These are phyloP conservation scores for Corniculantispora saksenae DNA, from an alignment of 2,329 filamentous ascomycete genomes.

Conservation along the genomic window DNA sequence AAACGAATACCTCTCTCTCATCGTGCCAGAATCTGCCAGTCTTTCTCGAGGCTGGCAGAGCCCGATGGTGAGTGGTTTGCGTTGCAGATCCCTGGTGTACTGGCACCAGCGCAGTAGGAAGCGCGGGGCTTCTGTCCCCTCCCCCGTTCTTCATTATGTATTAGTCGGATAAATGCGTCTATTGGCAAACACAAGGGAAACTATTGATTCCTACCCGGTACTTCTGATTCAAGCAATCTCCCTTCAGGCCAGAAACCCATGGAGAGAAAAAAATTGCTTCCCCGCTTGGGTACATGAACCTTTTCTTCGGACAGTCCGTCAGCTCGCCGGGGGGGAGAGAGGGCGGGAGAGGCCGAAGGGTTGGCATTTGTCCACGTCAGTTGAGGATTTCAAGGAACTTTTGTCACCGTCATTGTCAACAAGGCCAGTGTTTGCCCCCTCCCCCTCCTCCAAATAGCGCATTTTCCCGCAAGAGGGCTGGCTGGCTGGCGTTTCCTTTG, in stretches of 20 bases:
- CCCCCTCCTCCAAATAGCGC: neutral
- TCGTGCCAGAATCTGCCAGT: too few relatives aligned
- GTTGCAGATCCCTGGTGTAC: neutral
- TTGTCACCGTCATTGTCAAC: conserved; percentile 1
- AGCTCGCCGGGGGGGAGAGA: neutral
- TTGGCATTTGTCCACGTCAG: neutral
- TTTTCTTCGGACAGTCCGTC: neutral
- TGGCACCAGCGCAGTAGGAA: neutral
- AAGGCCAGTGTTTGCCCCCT: neutral
- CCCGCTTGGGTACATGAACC: neutral
- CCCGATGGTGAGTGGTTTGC: neutral
- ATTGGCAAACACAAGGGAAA: neutral
- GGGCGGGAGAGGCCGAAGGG: neutral
- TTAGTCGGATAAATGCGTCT: conserved; percentile 2
- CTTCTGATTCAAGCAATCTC: neutral
- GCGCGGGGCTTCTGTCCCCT: neutral
- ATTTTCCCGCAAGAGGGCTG: neutral
- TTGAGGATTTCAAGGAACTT: conserved; percentile 3
- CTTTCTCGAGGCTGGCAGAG: too few relatives aligned
- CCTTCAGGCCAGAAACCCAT: neutral
- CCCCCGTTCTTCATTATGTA: neutral
- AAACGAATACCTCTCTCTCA: too few relatives aligned
- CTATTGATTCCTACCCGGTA: conserved; percentile 1
- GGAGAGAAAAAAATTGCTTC: neutral
- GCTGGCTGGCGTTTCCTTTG: neutral